Percentiles rank a stretch among this genome's conserved stretches.
phyloP scores from a whole-genome alignment of 306 rosid species.

The Morella rubra region DNA sequence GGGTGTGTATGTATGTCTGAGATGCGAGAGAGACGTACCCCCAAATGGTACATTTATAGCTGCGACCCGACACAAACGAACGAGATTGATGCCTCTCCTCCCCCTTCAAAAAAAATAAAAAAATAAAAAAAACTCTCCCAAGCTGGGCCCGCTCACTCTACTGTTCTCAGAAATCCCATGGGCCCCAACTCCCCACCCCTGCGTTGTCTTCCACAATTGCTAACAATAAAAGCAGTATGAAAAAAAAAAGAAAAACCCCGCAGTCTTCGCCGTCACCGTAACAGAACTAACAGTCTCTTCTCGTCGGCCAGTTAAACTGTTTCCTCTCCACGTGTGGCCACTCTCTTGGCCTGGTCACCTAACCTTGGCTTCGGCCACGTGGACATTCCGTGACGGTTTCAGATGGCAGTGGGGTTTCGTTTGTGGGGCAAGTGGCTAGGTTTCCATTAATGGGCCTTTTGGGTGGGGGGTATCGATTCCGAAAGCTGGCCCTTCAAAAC shows the following conservation, averaged over 20 bases:
- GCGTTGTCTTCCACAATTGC: neutral
- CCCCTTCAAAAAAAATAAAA: slow-evolving; percentile 18
- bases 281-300: neutral
- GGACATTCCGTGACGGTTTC: too few relatives aligned
- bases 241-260: neutral
- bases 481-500: slow-evolving; percentile 3
- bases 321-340: neutral
- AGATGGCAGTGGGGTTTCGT: too few relatives aligned
- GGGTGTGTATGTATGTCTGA: slow-evolving; percentile 21
- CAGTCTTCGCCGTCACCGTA: slow-evolving; percentile 34
- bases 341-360: too few relatives aligned
- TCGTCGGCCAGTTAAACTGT: neutral
- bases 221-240: neutral
- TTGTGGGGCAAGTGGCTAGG: too few relatives aligned
- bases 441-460: too few relatives aligned
- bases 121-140: slow-evolving; percentile 25
- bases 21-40: slow-evolving; percentile 39
- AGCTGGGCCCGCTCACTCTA: slow-evolving; percentile 36
- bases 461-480: too few relatives aligned
- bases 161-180: slow-evolving; percentile 35
- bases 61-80: slow-evolving; percentile 32
- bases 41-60: slow-evolving; percentile 53
- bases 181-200: slow-evolving; percentile 10
- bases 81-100: neutral
- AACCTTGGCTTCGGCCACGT: neutral